A percentile compares a stretch with the other conserved stretches of the same genome.
phyloP scores from a whole-genome alignment of 192 early-diverging fungal genomes.

The Backusella sp. region DNA sequence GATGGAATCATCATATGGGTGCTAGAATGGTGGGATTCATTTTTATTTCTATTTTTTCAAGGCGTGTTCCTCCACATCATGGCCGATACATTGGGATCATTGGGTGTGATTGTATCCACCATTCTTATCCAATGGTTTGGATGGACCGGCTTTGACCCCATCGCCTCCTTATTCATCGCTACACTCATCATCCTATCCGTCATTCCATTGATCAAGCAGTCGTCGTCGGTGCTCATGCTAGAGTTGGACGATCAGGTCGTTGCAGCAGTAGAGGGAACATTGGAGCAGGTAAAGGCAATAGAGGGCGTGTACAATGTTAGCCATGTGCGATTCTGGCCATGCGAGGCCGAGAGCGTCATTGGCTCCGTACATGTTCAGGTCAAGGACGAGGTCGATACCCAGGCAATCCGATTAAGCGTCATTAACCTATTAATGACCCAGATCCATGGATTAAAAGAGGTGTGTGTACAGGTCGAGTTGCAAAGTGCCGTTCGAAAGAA shows the following conservation, averaged over 20 bases:
- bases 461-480: constrained; percentile 50
- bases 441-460: constrained; percentile 49
- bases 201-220: constrained; percentile 81
- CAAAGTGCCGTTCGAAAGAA: constrained; percentile 5
- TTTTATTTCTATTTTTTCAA: constrained; percentile 3
- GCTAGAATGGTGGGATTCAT: background rate
- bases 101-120: constrained; percentile 93
- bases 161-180: constrained; percentile 92
- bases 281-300: constrained; percentile 45
- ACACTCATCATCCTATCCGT: constrained; percentile 82
- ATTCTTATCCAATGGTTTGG: constrained; percentile 87
- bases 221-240: constrained; percentile 56
- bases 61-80: constrained; percentile 93
- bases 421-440: constrained; percentile 41
- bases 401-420: constrained; percentile 38
- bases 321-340: constrained; percentile 55
- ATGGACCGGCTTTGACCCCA: constrained; percentile 95
- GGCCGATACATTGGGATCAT: constrained; percentile 92
- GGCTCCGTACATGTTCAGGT: constrained; percentile 55
- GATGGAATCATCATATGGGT: background rate
- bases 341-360: constrained; percentile 48
- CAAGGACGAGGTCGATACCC: constrained; percentile 22
- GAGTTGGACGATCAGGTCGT: constrained; percentile 41
- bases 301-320: constrained; percentile 41
- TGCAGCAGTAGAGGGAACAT: constrained; percentile 42